Conservation (phyloP, 495 filamentous ascomycete genomes). For the Hypoxylon perforatum region DNA sequence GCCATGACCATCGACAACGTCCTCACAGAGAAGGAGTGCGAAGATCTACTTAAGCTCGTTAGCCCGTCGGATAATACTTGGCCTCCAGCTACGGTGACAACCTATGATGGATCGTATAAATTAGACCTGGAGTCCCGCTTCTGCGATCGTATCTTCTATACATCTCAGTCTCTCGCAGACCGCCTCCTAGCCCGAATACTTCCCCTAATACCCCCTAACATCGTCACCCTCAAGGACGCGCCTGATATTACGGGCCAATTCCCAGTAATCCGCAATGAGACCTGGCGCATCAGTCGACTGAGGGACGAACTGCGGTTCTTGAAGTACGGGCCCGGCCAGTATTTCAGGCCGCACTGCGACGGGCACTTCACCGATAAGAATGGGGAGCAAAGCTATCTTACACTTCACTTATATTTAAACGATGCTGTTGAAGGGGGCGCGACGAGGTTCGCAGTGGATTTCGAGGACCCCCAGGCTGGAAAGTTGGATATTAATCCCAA, state of each 20-base stretch:
- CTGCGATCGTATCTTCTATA: constrained; percentile 20
- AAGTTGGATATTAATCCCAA: constrained; percentile 72
- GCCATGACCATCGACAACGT: constrained; percentile 18
- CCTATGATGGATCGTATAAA: constrained; percentile 10
- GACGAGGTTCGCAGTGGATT: constrained; percentile 68
- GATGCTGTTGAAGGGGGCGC: constrained; percentile 69
- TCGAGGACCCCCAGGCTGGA: constrained; percentile 48
- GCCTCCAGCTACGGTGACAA: constrained; percentile 10
- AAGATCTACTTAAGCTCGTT: constrained; percentile 5
- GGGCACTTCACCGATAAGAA: constrained; percentile 72
- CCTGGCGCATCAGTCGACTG: constrained; percentile 65
- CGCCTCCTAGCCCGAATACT: constrained; percentile 22
- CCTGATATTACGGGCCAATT: constrained; percentile 21
- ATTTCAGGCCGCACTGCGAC: constrained; percentile 81
- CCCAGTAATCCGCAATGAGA: constrained; percentile 46
- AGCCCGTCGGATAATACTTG: constrained; percentile 6
- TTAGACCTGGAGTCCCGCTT: constrained; percentile 8
- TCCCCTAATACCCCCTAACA: constrained; percentile 12
- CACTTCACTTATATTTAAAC: constrained; percentile 86
- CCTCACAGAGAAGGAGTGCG: neutral
- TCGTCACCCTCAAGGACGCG: constrained; percentile 23
- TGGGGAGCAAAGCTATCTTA: constrained; percentile 71
- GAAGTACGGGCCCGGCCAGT: constrained; percentile 78
- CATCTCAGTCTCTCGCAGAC: constrained; percentile 8
- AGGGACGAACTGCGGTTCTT: constrained; percentile 85